Conservation (phyloP, 108 stramenopile genomes). For the Phaeodactylum tricornutum region DNA sequence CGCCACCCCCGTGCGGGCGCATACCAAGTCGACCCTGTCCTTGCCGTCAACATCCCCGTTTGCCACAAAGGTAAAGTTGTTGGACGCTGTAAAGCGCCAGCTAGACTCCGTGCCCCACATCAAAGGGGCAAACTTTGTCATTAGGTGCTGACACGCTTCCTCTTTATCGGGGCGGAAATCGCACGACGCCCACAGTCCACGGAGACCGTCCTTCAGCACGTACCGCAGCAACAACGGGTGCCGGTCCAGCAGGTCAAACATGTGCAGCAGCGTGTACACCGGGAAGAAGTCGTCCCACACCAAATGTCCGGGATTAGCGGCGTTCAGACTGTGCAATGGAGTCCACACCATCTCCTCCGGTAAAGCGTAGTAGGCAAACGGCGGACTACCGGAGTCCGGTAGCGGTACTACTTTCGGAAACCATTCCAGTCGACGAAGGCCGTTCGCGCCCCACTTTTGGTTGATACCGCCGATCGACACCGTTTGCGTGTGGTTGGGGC, state of each 20-base stretch:
- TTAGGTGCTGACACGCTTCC: conserved; percentile 15
- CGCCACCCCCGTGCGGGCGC: conserved; percentile 26
- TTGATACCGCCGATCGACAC: conserved; percentile 42
- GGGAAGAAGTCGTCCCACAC: conserved; percentile 63
- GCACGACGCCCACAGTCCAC: conserved; percentile 39
- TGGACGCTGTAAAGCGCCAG: conserved; percentile 4
- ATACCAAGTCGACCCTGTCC: conserved; percentile 10
- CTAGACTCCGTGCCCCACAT: conserved; percentile 9
- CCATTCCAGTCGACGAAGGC: conserved; percentile 31
- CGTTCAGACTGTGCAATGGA: conserved; percentile 41
- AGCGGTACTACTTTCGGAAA: conserved; percentile 25
- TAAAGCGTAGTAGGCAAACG: conserved; percentile 25
- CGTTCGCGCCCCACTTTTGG: conserved; percentile 35
- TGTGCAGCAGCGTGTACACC: conserved; percentile 34
- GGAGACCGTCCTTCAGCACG: conserved; percentile 9
- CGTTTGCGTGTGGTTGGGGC: not conserved
- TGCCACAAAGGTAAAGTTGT: not conserved
- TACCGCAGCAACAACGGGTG: conserved; percentile 15
- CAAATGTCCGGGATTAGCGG: conserved; percentile 49
- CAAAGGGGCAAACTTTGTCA: conserved; percentile 12
- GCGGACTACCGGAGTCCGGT: not conserved
- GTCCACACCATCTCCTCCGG: conserved; percentile 25
- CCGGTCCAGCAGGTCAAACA: conserved; percentile 23
- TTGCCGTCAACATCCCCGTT: too few relatives aligned
- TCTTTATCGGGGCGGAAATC: conserved; percentile 22